These are phyloP conservation scores for Botrytis medusae DNA, from an alignment of 2,329 filamentous ascomycete genomes.

Conservation along the genomic window DNA sequence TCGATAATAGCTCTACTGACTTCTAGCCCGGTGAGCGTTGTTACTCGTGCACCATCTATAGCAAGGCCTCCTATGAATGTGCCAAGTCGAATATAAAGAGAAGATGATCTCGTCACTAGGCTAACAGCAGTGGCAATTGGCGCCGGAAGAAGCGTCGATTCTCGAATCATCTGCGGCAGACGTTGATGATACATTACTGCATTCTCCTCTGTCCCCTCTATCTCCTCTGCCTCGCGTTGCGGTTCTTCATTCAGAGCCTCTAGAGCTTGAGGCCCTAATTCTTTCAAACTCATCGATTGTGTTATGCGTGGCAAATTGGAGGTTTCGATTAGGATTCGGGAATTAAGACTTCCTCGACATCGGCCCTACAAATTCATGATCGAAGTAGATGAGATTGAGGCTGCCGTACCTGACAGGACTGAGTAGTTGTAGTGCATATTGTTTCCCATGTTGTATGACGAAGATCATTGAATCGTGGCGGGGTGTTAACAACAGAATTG, in stretches of 20 bases:
- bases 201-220: neutral
- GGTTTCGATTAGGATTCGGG: neutral
- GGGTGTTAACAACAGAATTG: neutral
- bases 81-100: constrained; percentile 47
- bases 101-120: constrained; percentile 59
- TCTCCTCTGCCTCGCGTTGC: neutral
- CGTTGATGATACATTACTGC: neutral
- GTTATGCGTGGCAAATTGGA: neutral
- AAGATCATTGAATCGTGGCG: constrained; percentile 1
- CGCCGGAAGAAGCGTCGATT: constrained; percentile 55
- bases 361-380: neutral
- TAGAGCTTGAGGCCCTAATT: neutral
- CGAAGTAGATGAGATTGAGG: neutral
- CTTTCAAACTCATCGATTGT: neutral
- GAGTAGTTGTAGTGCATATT: neutral
- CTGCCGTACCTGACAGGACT: neutral
- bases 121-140: constrained; percentile 60
- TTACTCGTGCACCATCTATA: constrained; percentile 42
- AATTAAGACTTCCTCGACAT: neutral
- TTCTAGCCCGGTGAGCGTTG: constrained; percentile 43
- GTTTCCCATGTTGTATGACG: neutral
- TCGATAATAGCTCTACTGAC: constrained; percentile 43
- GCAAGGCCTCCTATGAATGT: constrained; percentile 42
- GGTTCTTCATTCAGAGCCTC: neutral
- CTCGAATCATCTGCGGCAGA: neutral